Conservation (phyloP, 1,284 basidiomycete species). For the Boletellus deceptivus region DNA sequence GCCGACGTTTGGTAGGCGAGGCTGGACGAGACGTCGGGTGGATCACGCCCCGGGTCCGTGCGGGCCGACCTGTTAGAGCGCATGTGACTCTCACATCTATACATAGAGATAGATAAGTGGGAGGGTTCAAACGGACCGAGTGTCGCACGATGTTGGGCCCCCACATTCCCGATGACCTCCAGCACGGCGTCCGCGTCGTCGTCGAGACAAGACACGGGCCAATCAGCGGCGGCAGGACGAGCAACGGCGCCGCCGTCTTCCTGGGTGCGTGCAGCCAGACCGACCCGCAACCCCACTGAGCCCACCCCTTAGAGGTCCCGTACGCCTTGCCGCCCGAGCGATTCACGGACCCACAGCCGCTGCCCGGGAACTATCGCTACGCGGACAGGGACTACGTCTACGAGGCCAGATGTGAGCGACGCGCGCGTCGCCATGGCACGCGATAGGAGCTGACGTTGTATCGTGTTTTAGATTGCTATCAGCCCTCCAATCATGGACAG, state of each 20-base stretch:
- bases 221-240: conserved; percentile 55
- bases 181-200: conserved; percentile 45
- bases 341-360: conserved; percentile 59
- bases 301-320: conserved; percentile 55
- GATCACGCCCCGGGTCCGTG: too few species aligned
- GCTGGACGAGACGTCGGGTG: too few species aligned
- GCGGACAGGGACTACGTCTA: conserved; percentile 57
- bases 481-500: conserved; percentile 66
- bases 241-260: conserved; percentile 59
- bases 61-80: too few species aligned
- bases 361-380: conserved; percentile 55
- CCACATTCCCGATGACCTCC: conserved; percentile 53
- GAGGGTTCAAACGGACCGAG: neutral
- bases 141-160: neutral
- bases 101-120: too few species aligned
- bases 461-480: conserved; percentile 47
- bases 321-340: conserved; percentile 63
- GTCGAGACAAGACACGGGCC: conserved; percentile 55
- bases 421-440: too few species aligned
- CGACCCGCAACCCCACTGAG: too few species aligned
- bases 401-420: conserved; percentile 55
- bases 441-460: too few species aligned
- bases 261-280: conserved; percentile 44
- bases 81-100: too few species aligned
- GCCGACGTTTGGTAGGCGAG: too few species aligned